A percentile compares a stretch with the other conserved stretches of the same genome.
phyloP scores from a whole-genome alignment of 257 asterid genomes.

The Mitragyna speciosa region DNA sequence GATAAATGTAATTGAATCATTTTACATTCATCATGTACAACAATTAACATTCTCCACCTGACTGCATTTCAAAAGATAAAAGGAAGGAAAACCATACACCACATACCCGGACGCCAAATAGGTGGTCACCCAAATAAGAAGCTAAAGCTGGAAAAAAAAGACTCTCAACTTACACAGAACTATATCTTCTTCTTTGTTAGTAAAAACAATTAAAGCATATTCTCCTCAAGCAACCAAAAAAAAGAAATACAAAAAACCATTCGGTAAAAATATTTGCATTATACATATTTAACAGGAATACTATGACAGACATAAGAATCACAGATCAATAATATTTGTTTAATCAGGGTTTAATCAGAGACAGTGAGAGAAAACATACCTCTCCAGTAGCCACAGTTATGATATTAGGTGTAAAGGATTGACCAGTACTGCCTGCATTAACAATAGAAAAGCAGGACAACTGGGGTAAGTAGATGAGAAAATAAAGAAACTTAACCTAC shows the following conservation, averaged over 20 bases:
- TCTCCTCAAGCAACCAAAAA: background rate
- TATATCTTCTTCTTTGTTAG: background rate
- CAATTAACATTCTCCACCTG: background rate
- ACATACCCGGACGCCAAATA: background rate
- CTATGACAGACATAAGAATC: background rate
- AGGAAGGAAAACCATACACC: background rate
- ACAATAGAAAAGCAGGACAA: conserved; percentile 5
- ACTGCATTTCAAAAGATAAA: background rate
- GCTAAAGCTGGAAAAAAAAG: background rate
- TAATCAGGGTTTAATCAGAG: background rate
- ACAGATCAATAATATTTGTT: background rate
- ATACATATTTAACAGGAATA: background rate
- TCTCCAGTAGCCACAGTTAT: conserved; percentile 58
- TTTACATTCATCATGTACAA: background rate
- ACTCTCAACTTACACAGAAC: background rate
- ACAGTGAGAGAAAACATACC: conserved; percentile 33
- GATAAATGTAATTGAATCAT: background rate
- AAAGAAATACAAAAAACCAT: background rate
- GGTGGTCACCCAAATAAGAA: background rate
- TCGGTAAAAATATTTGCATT: background rate
- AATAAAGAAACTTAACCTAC: background rate
- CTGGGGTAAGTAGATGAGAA: background rate
- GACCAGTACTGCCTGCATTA: conserved; percentile 52
- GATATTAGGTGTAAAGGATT: conserved; percentile 52
- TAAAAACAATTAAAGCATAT: background rate